A percentile compares a stretch with the other conserved stretches of the same genome.
Conservation (phyloP, 75 land plant species). For the Pinus taeda region DNA sequence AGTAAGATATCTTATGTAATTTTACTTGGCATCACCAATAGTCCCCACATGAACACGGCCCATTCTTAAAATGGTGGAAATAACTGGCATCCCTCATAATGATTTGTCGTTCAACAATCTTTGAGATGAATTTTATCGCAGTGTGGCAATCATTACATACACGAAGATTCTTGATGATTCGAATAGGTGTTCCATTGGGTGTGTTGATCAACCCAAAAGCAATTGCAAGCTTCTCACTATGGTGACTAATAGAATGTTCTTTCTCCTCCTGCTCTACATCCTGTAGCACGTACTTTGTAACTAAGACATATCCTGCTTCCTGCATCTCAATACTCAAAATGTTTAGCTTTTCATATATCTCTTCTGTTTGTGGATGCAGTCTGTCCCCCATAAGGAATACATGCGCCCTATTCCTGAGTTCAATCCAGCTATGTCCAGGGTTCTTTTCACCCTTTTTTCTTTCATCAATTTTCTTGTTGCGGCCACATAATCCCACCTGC, state of each 20-base stretch:
- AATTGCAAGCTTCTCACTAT: slow-evolving; percentile 35
- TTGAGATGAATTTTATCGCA: slow-evolving; percentile 23
- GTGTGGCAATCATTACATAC: slow-evolving; percentile 27
- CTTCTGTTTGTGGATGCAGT: slow-evolving; percentile 14
- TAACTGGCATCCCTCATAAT: slow-evolving; percentile 26
- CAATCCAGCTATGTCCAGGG: slow-evolving; percentile 16
- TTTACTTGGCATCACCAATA: slow-evolving; percentile 12
- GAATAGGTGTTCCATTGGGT: slow-evolving; percentile 19
- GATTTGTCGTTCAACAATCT: slow-evolving; percentile 11
- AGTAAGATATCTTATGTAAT: too few relatives aligned
- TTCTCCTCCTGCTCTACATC: slow-evolving; percentile 8
- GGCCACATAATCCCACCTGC: slow-evolving; percentile 17
- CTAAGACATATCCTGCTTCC: slow-evolving; percentile 11
- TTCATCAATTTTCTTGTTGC: slow-evolving; percentile 12
- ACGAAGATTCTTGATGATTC: slow-evolving; percentile 17
- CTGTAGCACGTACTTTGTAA: slow-evolving; percentile 13
- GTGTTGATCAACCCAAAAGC: slow-evolving; percentile 31
- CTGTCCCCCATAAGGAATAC: slow-evolving; percentile 12
- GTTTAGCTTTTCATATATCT: slow-evolving; percentile 7
- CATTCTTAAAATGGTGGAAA: slow-evolving; percentile 31
- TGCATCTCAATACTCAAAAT: slow-evolving; percentile 14
- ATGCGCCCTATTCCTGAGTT: slow-evolving; percentile 5
- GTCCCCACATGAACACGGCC: slow-evolving; percentile 28
- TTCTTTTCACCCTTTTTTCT: slow-evolving; percentile 6
- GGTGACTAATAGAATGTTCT: slow-evolving; percentile 13